Conservation (phyloP, 164 flowering plant genomes). For the Malania oleifera region DNA sequence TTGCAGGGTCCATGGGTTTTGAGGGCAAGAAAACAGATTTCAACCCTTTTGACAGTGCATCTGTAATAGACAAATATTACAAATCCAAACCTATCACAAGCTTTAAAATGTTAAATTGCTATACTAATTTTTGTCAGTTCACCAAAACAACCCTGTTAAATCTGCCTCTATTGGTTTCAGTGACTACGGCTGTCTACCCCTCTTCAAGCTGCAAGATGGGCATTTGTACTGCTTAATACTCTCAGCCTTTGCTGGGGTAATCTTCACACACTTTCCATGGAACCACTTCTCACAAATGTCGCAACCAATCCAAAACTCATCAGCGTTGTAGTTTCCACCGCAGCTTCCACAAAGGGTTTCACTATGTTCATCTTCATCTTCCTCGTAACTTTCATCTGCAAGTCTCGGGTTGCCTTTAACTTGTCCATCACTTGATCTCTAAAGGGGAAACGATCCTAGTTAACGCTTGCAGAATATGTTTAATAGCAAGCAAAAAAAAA, state of each 20-base stretch:
- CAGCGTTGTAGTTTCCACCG: conserved; percentile 73
- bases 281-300: conserved; percentile 89
- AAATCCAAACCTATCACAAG: conserved; percentile 12
- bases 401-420: conserved; percentile 58
- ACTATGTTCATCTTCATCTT: conserved; percentile 85
- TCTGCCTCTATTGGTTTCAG: conserved; percentile 6
- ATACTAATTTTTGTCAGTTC: conserved; percentile 34
- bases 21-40: conserved; percentile 8
- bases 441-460: conserved; percentile 13
- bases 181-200: conserved; percentile 46
- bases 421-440: conserved; percentile 80
- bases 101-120: conserved; percentile 9
- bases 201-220: conserved; percentile 87
- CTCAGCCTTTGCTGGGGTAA: conserved; percentile 92
- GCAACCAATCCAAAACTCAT: conserved; percentile 91
- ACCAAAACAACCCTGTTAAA: conserved; percentile 8
- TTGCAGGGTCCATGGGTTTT: not conserved
- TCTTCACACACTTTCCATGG: conserved; percentile 94
- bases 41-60: conserved; percentile 9
- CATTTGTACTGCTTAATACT: conserved; percentile 91
- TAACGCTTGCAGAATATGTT: not conserved
- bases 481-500: not conserved
- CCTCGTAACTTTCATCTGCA: conserved; percentile 58
- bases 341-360: conserved; percentile 93
- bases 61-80: conserved; percentile 9